Percentiles rank a stretch among this genome's conserved stretches.
Evolutionary conservation across 2,329 filamentous ascomycete species (phyloP).

Genomic region (Xylaria arbuscula): DNA sequence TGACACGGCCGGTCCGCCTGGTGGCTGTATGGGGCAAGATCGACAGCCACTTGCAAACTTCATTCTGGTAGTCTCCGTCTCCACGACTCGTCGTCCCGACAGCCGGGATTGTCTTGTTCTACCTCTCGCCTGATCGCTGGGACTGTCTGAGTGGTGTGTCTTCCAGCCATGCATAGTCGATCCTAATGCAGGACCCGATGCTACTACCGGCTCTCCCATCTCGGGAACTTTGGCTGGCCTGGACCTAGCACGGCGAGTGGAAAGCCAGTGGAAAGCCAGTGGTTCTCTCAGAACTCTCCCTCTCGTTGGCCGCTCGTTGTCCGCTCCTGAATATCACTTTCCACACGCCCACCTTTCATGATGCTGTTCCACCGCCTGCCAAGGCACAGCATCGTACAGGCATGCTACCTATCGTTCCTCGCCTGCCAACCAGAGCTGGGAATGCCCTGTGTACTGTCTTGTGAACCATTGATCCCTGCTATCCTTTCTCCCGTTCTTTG

Average conservation of each 20-base stretch:
- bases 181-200: constrained; percentile 10
- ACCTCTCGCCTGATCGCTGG: not conserved
- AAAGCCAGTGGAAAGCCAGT: too few species aligned
- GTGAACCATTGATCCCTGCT: constrained; percentile 5
- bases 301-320: not conserved
- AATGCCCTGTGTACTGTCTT: constrained; percentile 13
- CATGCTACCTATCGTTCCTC: constrained; percentile 2
- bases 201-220: not conserved
- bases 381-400: not conserved
- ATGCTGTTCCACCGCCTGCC: constrained; percentile 3
- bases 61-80: not conserved
- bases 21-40: not conserved
- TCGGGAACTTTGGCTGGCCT: not conserved
- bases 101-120: not conserved
- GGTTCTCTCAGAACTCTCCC: not conserved
- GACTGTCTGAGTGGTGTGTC: not conserved
- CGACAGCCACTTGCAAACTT: constrained; percentile 9
- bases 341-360: constrained; percentile 9
- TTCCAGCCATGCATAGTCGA: constrained; percentile 13
- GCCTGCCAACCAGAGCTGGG: constrained; percentile 16
- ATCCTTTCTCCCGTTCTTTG: not conserved
- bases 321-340: constrained; percentile 13
- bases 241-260: too few species aligned
- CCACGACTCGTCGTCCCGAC: constrained; percentile 16
- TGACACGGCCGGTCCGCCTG: not conserved